Base-by-base conservation (phyloP, 2,329 filamentous ascomycete genomes). In the Trichoderma lentiforme region DNA sequence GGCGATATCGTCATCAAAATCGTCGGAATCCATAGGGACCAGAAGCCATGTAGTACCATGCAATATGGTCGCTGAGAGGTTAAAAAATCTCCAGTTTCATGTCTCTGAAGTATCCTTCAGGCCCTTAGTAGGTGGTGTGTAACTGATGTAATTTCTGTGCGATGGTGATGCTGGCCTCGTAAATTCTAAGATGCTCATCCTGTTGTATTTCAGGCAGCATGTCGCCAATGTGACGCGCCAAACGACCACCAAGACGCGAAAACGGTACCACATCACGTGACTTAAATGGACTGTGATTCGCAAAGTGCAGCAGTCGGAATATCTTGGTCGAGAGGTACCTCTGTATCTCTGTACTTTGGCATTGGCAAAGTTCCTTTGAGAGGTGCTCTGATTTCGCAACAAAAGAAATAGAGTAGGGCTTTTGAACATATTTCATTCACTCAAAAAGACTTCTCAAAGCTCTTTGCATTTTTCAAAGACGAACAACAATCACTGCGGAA, bases 1-100 rank as follows among this genome's bases (percentile, higher is more conserved):
- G 67, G 88, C 86, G 67, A 92, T 86, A 74, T 87, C 86, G 73
- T 89, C 89, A 72, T 89, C 89, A 77, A 89, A 92, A 60, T 91
- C 89, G 74, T 92, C 88, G 73, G 82, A 85, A 73, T 88, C 85
- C 87, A 88, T 88, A 60, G 60, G 76, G 66, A 67, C 36, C 57
- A 63, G 32, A 36, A 21, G 24, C 56, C 62, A 60, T 60, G 32
- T 34, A 34, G n/a, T 32, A 34, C 57, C 57, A 64, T 71, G 39
- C 24, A 34, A 51, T 60, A 26, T 58, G 18, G 61, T 47, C 24
- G 14, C 39, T 24, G 30, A 6, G 26, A 30, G 28, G 39, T 43
- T 28, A 57, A 39, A 30, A 24, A 53, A 14, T 26, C 12, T 51
- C 43, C 18, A 32, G n/a, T 21, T 14, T 30, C 61, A 71, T 58